Conservation (phyloP, 768 basidiomycete genomes). For the Trichaptum fuscoviolaceum region DNA sequence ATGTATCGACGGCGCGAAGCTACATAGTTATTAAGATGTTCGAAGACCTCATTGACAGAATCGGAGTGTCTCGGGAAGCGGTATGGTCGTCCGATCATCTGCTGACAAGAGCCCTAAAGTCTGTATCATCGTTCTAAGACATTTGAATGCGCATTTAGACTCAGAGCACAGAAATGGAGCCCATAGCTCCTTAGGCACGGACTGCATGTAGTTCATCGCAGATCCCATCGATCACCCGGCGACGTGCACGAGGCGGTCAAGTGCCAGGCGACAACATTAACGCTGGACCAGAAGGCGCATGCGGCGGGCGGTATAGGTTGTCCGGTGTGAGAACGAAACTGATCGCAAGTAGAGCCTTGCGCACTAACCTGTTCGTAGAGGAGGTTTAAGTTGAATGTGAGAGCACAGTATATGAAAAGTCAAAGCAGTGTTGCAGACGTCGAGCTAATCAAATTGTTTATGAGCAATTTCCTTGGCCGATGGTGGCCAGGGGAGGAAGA, state of each 20-base stretch:
- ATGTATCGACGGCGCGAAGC: too few species aligned
- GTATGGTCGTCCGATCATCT: too few species aligned
- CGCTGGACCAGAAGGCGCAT: too few species aligned
- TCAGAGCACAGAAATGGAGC: too few species aligned
- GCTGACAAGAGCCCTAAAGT: too few species aligned
- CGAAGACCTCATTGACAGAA: too few species aligned
- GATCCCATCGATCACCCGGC: neutral
- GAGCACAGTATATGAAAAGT: neutral
- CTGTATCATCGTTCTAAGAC: too few species aligned
- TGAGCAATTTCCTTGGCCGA: conserved; percentile 11
- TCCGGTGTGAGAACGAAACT: neutral
- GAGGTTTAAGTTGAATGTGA: neutral
- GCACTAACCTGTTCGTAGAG: neutral
- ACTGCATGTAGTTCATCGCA: neutral
- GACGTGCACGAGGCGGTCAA: neutral
- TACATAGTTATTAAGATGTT: too few species aligned
- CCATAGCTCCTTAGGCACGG: neutral
- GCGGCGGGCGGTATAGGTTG: neutral
- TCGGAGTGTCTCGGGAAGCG: too few species aligned
- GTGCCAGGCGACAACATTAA: neutral
- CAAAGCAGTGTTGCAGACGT: neutral
- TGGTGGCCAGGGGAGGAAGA: conserved; percentile 26
- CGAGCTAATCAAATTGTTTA: conserved; percentile 5
- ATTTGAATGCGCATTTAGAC: too few species aligned
- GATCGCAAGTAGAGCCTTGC: neutral